Base-by-base conservation (phyloP, 2,329 filamentous ascomycete species). In the Karstenula rhodostoma region DNA sequence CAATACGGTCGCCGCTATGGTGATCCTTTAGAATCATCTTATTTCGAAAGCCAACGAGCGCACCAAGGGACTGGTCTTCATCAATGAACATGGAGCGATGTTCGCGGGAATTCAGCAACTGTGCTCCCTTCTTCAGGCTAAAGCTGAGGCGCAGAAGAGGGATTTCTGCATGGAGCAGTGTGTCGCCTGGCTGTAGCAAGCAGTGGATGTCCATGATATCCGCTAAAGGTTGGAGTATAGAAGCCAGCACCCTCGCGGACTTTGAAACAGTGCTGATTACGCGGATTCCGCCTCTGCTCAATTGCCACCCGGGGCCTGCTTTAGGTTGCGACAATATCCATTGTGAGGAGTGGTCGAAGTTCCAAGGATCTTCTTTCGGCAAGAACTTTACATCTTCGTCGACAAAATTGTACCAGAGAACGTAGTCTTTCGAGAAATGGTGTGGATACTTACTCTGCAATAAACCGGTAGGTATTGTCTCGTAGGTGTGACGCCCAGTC, bases 361-460 rank as follows among this genome's bases (percentile, higher is more conserved):
- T 56, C 66, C 64, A 68, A 6, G 62, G 62, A 22, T 67, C 37
- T 4, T 37, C 25, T 22, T 19, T n/a, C 25, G 57, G 62, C 3
- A 58, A 44, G 42, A 65, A 65, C 44, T 56, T 44, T 23, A 61
- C 33, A 13, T 27, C 7, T 6, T 53, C 25, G 6, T 52, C 60
- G 7, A 54, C 33, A 9, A 58, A 58, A 46, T 70, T 52, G 47
- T 67, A 69, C 72, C 71, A 76, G 51, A 76, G 75, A 4, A 71
- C 43, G 49, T 58, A 72, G 15, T 69, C 40, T 1, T 57, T 40
- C 2, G 61, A 29, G 19, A 76, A 76, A 0, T 56, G 50, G 2
- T 60, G 10, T 0, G 83, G 83, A 0, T 84, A 58, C 0, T 53
- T 42, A 0, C 29, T 53, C 0, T 58, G 1, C 0, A 84, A 71